Conservation (phyloP, 2,329 filamentous ascomycete genomes). For the Hymenoscyphus linearis region DNA sequence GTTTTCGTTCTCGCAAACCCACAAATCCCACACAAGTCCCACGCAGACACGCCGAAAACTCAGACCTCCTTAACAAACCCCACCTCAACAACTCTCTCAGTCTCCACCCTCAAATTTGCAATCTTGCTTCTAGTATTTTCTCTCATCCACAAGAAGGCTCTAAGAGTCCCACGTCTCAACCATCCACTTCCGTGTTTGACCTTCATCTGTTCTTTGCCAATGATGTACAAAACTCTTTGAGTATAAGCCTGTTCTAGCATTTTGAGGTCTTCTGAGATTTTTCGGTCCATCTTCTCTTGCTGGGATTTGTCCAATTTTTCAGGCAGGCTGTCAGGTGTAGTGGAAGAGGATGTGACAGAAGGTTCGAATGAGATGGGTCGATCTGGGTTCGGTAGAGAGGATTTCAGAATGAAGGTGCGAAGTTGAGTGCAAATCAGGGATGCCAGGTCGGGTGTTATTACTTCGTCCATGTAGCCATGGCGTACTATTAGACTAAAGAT, state of each 20-base stretch:
- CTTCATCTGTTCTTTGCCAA: constrained; percentile 57
- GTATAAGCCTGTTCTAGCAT: constrained; percentile 41
- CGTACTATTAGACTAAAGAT: constrained; percentile 52
- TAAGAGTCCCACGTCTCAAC: constrained; percentile 42
- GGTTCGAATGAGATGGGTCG: constrained; percentile 4
- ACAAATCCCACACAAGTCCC: not conserved
- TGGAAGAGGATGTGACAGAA: not conserved
- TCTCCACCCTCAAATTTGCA: constrained; percentile 54
- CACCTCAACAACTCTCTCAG: constrained; percentile 59
- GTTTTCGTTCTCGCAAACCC: no score
- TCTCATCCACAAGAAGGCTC: constrained; percentile 56
- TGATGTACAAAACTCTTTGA: constrained; percentile 48
- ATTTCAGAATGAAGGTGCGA: constrained; percentile 39
- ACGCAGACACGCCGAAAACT: not conserved
- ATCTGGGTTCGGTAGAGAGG: constrained; percentile 1
- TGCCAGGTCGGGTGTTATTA: constrained; percentile 60
- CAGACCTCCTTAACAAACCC: constrained; percentile 63
- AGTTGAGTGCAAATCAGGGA: constrained; percentile 54
- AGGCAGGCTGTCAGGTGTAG: not conserved
- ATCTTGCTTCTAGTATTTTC: constrained; percentile 63
- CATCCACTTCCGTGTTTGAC: constrained; percentile 37
- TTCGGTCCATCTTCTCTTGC: constrained; percentile 7
- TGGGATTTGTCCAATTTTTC: constrained; percentile 1
- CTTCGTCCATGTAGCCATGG: constrained; percentile 68
- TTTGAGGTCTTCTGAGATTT: constrained; percentile 35